phyloP scores from a whole-genome alignment of 768 basidiomycete species.

The Melanogaster broomeanus region DNA sequence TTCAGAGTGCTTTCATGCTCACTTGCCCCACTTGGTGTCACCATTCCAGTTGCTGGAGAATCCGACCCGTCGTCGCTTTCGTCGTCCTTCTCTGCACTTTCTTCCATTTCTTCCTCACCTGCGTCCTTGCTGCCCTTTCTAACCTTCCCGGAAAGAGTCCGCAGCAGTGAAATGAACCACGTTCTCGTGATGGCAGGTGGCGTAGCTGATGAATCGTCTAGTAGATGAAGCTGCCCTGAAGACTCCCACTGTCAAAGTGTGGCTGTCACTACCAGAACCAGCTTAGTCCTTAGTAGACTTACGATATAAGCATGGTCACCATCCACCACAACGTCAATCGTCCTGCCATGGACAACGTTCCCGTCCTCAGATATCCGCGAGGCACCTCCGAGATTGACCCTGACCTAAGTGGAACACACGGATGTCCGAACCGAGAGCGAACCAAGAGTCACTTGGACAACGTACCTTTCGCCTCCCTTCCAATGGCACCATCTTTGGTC shows the following conservation, averaged over 20 bases:
- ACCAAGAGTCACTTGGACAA: neutral
- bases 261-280: constrained; percentile 2
- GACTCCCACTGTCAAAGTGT: constrained; percentile 53
- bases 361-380: constrained; percentile 58
- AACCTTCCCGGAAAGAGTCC: constrained; percentile 12
- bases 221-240: constrained; percentile 54
- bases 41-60: constrained; percentile 42
- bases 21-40: constrained; percentile 35
- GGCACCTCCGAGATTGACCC: constrained; percentile 63
- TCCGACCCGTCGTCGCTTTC: constrained; percentile 46
- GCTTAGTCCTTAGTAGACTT: constrained; percentile 31
- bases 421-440: neutral
- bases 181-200: constrained; percentile 62
- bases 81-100: constrained; percentile 36
- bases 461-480: constrained; percentile 70
- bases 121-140: constrained; percentile 10
- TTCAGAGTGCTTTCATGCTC: constrained; percentile 25
- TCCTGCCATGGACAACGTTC: constrained; percentile 46
- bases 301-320: constrained; percentile 75
- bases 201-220: constrained; percentile 60
- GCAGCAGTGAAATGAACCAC: constrained; percentile 62
- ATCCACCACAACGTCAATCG: constrained; percentile 82
- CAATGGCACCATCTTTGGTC: constrained; percentile 65
- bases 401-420: constrained; percentile 50
- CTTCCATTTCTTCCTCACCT: constrained; percentile 25